These are phyloP conservation scores for Crithidia thermophila DNA, from an alignment of 208 protist species.

Conservation along the genomic window DNA sequence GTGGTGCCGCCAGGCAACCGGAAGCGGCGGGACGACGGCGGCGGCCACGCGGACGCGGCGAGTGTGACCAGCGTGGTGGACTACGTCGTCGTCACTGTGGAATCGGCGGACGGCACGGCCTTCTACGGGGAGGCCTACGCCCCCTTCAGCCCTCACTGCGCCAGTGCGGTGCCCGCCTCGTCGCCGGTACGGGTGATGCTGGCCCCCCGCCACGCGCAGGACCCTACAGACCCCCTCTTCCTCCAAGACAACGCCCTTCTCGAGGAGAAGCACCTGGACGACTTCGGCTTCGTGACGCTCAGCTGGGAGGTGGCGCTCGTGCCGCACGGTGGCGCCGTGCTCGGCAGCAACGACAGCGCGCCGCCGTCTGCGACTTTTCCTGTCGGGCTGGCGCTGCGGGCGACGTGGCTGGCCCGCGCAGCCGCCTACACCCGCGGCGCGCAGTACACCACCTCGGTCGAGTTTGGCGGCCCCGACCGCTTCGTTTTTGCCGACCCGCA, in stretches of 20 bases:
- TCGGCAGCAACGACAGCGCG: constrained; percentile 1
- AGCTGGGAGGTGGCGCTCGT: constrained; percentile 70
- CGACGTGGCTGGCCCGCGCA: constrained; percentile 65
- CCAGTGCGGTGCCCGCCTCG: constrained; percentile 29
- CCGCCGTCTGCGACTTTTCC: constrained; percentile 34
- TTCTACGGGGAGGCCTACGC: constrained; percentile 74
- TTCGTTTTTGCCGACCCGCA: constrained; percentile 34
- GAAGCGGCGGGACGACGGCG: background rate
- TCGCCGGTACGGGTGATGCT: constrained; percentile 78
- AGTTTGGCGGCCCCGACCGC: constrained; percentile 64
- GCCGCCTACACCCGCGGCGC: constrained; percentile 45
- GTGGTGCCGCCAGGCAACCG: background rate
- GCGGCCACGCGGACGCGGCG: background rate
- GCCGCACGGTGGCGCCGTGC: constrained; percentile 68
- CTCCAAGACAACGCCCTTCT: constrained; percentile 58
- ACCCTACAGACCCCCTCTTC: constrained; percentile 63
- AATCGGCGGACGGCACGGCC: constrained; percentile 35
- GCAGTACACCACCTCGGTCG: constrained; percentile 70
- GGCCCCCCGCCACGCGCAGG: constrained; percentile 68
- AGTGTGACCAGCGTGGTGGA: constrained; percentile 36
- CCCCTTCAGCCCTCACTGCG: constrained; percentile 75
- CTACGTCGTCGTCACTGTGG: constrained; percentile 59
- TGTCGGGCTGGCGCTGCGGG: constrained; percentile 71
- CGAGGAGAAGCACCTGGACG: constrained; percentile 53
- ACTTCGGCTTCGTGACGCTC: constrained; percentile 83